A percentile compares a stretch with the other conserved stretches of the same genome.
These are phyloP conservation scores for Verbena officinalis DNA, from an alignment of 257 asterid genomes.

Conservation along the genomic window DNA sequence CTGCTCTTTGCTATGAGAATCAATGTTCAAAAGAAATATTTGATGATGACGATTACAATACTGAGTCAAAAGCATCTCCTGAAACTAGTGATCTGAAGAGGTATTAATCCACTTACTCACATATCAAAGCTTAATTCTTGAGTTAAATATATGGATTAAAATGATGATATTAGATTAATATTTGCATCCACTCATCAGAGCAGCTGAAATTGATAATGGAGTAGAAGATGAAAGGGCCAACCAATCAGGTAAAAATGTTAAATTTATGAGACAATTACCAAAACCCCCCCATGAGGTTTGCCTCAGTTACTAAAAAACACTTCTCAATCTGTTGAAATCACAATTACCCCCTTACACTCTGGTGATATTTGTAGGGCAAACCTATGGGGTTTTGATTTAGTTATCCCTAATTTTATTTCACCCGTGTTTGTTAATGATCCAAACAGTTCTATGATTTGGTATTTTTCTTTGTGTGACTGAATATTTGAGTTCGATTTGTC, in stretches of 20 bases:
- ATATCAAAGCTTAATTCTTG: not conserved
- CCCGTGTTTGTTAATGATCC: conserved; percentile 14
- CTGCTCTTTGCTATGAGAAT: conserved; percentile 88
- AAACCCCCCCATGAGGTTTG: no score
- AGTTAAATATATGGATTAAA: conserved; percentile 7
- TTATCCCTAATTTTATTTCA: not conserved
- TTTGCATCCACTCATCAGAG: conserved; percentile 39
- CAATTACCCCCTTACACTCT: no score
- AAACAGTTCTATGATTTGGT: not conserved
- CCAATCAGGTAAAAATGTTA: conserved; percentile 49
- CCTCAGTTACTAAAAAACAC: no score
- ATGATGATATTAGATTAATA: conserved; percentile 22
- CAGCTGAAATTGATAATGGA: conserved; percentile 40
- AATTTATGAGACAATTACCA: no score
- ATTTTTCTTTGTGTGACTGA: conserved; percentile 11
- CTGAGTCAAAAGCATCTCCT: conserved; percentile 44
- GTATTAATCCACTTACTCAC: conserved; percentile 38
- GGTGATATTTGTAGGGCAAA: no score
- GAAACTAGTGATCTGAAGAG: conserved; percentile 47
- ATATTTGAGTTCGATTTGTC: conserved; percentile 15
- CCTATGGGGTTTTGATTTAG: no score
- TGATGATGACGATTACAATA: conserved; percentile 50
- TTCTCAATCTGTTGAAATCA: no score
- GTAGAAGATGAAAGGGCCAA: conserved; percentile 40
- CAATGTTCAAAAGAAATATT: conserved; percentile 80